phyloP scores from a whole-genome alignment of 768 basidiomycete genomes.

The Strobilomyces confusus region DNA sequence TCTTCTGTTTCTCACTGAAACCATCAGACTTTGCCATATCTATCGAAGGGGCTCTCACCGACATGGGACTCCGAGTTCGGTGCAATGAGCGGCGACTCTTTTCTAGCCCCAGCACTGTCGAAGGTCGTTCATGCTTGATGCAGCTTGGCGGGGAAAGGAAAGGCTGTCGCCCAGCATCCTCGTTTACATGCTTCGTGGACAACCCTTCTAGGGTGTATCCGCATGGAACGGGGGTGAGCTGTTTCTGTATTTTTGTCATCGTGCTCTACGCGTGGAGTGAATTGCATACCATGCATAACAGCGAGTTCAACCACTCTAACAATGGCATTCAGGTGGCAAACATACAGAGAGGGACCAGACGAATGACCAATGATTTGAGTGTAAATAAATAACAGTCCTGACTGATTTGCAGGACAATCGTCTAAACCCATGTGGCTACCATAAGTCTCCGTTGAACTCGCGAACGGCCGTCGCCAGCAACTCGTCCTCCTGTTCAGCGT shows the following conservation, averaged over 20 bases:
- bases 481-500: slow-evolving; percentile 31
- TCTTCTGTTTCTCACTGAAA: slow-evolving; percentile 52
- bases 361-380: not conserved
- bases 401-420: slow-evolving; percentile 13
- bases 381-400: slow-evolving; percentile 24
- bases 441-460: slow-evolving; percentile 24
- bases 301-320: slow-evolving; percentile 30
- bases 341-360: slow-evolving; percentile 9
- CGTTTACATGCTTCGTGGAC: not conserved
- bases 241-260: not conserved
- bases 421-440: slow-evolving; percentile 14
- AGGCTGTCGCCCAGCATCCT: slow-evolving; percentile 2
- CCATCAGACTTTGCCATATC: too few species aligned
- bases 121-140: not conserved
- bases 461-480: slow-evolving; percentile 24
- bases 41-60: slow-evolving; percentile 37
- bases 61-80: slow-evolving; percentile 41
- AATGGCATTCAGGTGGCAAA: slow-evolving; percentile 14
- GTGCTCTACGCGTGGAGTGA: not conserved
- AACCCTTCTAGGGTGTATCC: too few species aligned
- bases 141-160: slow-evolving; percentile 20
- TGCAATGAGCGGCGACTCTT: slow-evolving; percentile 43
- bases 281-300: slow-evolving; percentile 41
- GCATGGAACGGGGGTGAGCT: too few species aligned
- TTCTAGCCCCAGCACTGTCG: slow-evolving; percentile 8